Conservation (phyloP, 139 green algal species). For the Asterochloris erici region DNA sequence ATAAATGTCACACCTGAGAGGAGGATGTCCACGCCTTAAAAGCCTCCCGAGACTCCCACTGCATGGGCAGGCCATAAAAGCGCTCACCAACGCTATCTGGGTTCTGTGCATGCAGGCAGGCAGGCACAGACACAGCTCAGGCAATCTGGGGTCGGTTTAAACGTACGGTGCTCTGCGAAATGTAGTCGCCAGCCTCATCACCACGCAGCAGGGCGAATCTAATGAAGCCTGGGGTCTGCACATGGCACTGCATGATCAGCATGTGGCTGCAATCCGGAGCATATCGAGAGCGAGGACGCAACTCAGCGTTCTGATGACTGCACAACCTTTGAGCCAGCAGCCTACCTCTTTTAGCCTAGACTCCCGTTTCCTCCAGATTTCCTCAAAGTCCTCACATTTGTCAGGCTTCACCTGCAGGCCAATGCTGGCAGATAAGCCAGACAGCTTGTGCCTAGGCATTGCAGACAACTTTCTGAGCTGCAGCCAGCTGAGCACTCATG, state of each 20-base stretch:
- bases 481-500: no score
- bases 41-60: not conserved
- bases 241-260: no score
- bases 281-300: no score
- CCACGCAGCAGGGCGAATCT: conserved; percentile 14
- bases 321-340: no score
- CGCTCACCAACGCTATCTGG: no score
- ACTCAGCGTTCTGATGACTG: no score
- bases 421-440: not conserved
- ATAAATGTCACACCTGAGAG: not conserved
- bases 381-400: conserved; percentile 6
- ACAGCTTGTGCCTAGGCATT: not conserved
- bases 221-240: conserved; percentile 1
- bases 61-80: no score
- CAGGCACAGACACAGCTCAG: no score
- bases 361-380: conserved; percentile 9
- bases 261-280: no score
- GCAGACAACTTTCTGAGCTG: no score
- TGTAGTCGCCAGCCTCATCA: conserved; percentile 11
- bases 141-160: no score
- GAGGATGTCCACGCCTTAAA: conserved; percentile 6
- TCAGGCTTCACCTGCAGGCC: conserved; percentile 2
- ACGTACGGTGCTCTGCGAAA: not conserved
- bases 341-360: conserved; percentile 1
- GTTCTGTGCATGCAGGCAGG: no score